Base-by-base conservation (phyloP, 2,329 filamentous ascomycete genomes). In the Nannizziopsis arthrosporioides region DNA sequence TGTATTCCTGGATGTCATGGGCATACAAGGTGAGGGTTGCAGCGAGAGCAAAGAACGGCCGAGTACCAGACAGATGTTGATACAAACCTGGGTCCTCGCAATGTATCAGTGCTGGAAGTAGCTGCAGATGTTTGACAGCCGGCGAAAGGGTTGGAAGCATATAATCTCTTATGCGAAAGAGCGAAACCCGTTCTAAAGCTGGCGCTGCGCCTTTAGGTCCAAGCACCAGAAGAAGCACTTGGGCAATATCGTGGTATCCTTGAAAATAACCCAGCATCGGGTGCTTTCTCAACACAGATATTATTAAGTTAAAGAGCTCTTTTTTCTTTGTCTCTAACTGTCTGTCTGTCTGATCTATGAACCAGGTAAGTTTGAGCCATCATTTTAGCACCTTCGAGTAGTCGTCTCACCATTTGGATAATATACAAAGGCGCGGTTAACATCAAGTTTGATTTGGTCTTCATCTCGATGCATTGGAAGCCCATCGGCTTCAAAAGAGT, bases 171-270 rank as follows among this genome's bases (percentile, higher is more conserved):
- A 98, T 95, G 46, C 88, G 84, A 39, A 96, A 76, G 30, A 89
- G 74, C 2, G 89, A 94, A 50, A 98, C 79, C n/a, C 85, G 83
- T 31, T 84, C 76, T 30, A 93, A 78, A 12, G 82, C 79, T 5
- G 73, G 65, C 14, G 75, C 72, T 12, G 85, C 81, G 47, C 73
- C 63, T 17, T 73, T 60, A 8, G 78, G 69, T 0, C 82, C 82
- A 3, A 98, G 74, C 9, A 95, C 89, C 11, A 98, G 76, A 36
- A 96, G 77, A 51, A 98, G 76, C 18, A 98, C 92, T 68, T 98
- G 93, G 57, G 86, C 92, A 60, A 98, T 96, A 69, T 98, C 92
- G 67, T 98, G 92, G 64, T 93, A 98, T 63, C 92, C 92, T 70
- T 98, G 92, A 66, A 98, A 98, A 69, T 98, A 98, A 71, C 81